Evolutionary conservation across 495 filamentous ascomycete species (phyloP), one percentile per base, ranked within the genome.

Genomic region (Hyaloscypha bicolor): DNA sequence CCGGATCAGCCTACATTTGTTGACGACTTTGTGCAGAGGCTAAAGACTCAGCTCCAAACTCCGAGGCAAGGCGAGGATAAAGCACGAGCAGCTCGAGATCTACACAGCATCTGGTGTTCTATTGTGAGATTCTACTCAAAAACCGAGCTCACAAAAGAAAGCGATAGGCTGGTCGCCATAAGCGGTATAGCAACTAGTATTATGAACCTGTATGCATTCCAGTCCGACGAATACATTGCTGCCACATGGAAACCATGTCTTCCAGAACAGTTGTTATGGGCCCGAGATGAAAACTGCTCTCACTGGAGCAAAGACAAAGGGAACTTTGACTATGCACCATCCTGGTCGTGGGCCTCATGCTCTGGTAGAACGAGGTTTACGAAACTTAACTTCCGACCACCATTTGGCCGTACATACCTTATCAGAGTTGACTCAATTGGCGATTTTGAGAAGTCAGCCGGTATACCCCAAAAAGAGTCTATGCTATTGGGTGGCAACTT

Each of bases 1-100:
- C 51, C 51, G 51, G 51, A 53, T 53, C 51, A 53, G 51, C 51
- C 51, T 53, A 14, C 51, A 53, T 53, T 53, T 53, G 51, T 53
- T 53, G 51, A 53, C 51, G 51, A 53, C 51, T 53, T 53, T 53
- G 51, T 53, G 51, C 51, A 53, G 51, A 53, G 51, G 51, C 51
- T 53, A 53, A 53, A 53, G 51, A 53, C 51, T 53, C 51, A 53
- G 51, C 22, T 53, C 51, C 51, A 53, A 53, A 53, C 51, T 25
- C 51, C 51, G 51, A 53, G 51, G 51, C 51, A 6, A 19, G 51
- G 51, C 6, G 6, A 19, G 51, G 51, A 53, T 53, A 53, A 53
- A 53, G 51, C 51, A 14, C 4, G 16, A 6, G 16, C 51, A 19
- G 51, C 51, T 53, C 51, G 51, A 53, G 51, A 6, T 53, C 51